These are phyloP conservation scores for Cordyceps cicadae DNA, from an alignment of 2,329 filamentous ascomycete genomes.

Conservation along the genomic window DNA sequence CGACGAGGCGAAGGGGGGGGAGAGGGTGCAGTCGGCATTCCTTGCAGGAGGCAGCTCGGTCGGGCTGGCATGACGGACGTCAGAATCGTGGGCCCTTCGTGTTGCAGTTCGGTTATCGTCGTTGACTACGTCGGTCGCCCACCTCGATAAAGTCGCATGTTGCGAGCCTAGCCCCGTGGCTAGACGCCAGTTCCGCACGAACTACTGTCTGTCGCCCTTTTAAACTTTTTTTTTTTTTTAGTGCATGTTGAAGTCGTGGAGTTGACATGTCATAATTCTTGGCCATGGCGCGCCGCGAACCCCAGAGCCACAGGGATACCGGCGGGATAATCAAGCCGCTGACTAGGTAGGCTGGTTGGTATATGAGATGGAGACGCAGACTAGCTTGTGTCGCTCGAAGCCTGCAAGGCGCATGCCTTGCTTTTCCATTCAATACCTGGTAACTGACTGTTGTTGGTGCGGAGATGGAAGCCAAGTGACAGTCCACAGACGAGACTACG, in stretches of 20 bases:
- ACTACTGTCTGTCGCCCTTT: not conserved
- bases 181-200: slow-evolving; percentile 8
- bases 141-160: not conserved
- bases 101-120: slow-evolving; percentile 3
- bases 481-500: too few relatives aligned
- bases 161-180: slow-evolving; percentile 1
- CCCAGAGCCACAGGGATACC: not conserved
- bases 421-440: not conserved
- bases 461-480: not conserved
- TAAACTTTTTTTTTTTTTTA: not conserved
- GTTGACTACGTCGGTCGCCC: not conserved
- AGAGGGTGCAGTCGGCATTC: too few relatives aligned
- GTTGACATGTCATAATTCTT: slow-evolving; percentile 2
- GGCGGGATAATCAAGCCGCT: not conserved
- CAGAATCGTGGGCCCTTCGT: not conserved
- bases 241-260: not conserved
- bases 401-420: not conserved
- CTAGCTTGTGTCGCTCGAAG: not conserved
- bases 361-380: not conserved
- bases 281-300: not conserved
- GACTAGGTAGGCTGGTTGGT: too few relatives aligned
- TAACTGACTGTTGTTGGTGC: not conserved
- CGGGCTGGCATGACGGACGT: not conserved
- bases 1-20: too few relatives aligned
- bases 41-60: not conserved